These are phyloP conservation scores for Pichia nanzhaoensis DNA, from an alignment of 805 yeast genomes.

Conservation along the genomic window DNA sequence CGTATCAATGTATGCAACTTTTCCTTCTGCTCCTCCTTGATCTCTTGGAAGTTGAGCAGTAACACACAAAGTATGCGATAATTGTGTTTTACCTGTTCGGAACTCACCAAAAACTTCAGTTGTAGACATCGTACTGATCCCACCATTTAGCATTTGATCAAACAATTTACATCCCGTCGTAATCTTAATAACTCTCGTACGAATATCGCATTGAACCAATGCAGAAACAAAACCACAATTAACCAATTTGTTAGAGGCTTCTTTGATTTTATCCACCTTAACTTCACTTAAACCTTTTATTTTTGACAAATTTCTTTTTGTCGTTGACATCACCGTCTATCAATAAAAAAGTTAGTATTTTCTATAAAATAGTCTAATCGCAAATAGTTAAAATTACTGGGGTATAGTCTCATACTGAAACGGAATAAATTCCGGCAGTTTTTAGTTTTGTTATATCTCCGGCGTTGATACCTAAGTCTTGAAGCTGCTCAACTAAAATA, in stretches of 20 bases:
- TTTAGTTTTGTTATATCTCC: conserved; percentile 67
- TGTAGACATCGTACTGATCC: conserved; percentile 67
- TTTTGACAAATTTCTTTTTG: conserved; percentile 51
- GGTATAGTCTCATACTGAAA: conserved; percentile 37
- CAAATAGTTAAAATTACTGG: conserved; percentile 29
- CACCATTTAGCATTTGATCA: conserved; percentile 67
- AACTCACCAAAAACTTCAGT: conserved; percentile 79
- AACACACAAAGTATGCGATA: conserved; percentile 73
- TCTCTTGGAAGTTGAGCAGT: conserved; percentile 65
- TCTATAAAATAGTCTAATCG: no score
- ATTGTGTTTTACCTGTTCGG: conserved; percentile 76
- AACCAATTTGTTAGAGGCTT: conserved; percentile 60
- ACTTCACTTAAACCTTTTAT: conserved; percentile 69
- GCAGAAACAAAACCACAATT: conserved; percentile 72
- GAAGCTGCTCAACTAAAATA: conserved; percentile 42
- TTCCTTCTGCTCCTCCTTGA: conserved; percentile 78
- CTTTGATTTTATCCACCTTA: conserved; percentile 70
- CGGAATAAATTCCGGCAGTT: conserved; percentile 60
- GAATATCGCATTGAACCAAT: conserved; percentile 54
- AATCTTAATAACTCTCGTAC: conserved; percentile 56
- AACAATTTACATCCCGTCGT: conserved; percentile 70
- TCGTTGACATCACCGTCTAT: conserved; percentile 49
- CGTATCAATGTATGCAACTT: conserved; percentile 72
- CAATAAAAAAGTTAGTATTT: conserved; percentile 1
- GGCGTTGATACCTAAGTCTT: conserved; percentile 62